Conservation (phyloP, 805 yeast species). For the Cephaloascus fragrans region DNA sequence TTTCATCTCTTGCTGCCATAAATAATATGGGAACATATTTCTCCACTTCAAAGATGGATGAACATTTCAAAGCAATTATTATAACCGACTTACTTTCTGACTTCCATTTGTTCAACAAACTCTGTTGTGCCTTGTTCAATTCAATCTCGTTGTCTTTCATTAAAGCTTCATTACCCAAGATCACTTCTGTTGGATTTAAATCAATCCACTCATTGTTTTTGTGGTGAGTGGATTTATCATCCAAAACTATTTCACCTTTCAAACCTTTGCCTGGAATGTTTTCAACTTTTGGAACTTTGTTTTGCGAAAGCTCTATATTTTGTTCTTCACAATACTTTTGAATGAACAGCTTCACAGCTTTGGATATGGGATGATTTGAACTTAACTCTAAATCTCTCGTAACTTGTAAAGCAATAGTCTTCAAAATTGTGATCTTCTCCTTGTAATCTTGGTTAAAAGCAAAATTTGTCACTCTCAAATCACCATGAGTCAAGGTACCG, state of each 20-base stretch:
- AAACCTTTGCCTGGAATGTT: constrained; percentile 57
- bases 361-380: constrained; percentile 63
- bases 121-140: constrained; percentile 21
- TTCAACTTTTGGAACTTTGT: constrained; percentile 35
- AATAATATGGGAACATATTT: constrained; percentile 31
- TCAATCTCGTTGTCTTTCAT: constrained; percentile 36
- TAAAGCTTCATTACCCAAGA: constrained; percentile 54
- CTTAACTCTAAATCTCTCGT: constrained; percentile 50
- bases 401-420: constrained; percentile 29
- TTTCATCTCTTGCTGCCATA: constrained; percentile 52
- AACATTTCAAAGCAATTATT: constrained; percentile 35
- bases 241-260: constrained; percentile 27
- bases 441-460: constrained; percentile 14
- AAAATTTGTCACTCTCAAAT: constrained; percentile 45
- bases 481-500: constrained; percentile 68
- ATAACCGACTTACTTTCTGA: constrained; percentile 54
- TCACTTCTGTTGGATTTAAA: constrained; percentile 22
- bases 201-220: constrained; percentile 19
- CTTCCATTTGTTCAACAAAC: constrained; percentile 44
- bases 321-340: constrained; percentile 9
- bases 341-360: constrained; percentile 40
- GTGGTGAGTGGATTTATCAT: constrained; percentile 6
- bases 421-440: constrained; percentile 5
- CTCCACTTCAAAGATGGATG: constrained; percentile 14
- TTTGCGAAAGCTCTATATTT: constrained; percentile 12